Evolutionary conservation across 352 stramenopile species (phyloP).

Genomic region (Phytopythium kandeliae): DNA sequence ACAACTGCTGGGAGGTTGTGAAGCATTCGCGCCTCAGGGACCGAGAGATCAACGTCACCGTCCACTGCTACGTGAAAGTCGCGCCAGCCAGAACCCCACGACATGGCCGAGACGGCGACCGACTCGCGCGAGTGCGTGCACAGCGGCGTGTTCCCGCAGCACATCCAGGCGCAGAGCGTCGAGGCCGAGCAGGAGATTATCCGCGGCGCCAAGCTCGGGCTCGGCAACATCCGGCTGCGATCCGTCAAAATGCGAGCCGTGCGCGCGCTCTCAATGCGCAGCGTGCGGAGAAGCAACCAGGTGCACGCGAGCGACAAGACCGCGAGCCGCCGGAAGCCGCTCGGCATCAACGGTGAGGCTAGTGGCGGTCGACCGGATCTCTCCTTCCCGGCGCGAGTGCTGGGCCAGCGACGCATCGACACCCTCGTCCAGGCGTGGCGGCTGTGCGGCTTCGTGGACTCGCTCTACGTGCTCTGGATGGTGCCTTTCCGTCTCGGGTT

Average conservation of each 20-base stretch:
- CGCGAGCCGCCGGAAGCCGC: not conserved
- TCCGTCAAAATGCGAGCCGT: constrained; percentile 1
- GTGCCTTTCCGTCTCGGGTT: constrained; percentile 36
- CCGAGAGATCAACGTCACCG: not conserved
- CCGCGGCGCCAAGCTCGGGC: constrained; percentile 13
- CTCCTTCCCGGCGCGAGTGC: not conserved
- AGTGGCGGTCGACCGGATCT: not conserved
- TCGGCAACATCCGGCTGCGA: constrained; percentile 14
- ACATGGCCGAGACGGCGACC: not conserved
- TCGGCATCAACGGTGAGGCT: not conserved
- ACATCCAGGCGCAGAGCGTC: constrained; percentile 9
- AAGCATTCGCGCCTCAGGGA: not conserved
- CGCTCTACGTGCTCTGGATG: constrained; percentile 30
- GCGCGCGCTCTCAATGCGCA: not conserved
- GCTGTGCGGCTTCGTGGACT: constrained; percentile 25
- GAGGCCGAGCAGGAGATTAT: constrained; percentile 17
- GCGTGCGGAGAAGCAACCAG: not conserved
- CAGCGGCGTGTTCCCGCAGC: constrained; percentile 15
- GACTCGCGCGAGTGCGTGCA: not conserved
- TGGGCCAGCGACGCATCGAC: not conserved
- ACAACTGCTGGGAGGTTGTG: not conserved
- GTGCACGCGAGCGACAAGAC: not conserved
- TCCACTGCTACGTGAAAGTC: not conserved
- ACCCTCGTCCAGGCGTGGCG: not conserved
- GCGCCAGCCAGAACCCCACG: not conserved